Conservation (phyloP, 164 flowering plant genomes). For the Piper longum region DNA sequence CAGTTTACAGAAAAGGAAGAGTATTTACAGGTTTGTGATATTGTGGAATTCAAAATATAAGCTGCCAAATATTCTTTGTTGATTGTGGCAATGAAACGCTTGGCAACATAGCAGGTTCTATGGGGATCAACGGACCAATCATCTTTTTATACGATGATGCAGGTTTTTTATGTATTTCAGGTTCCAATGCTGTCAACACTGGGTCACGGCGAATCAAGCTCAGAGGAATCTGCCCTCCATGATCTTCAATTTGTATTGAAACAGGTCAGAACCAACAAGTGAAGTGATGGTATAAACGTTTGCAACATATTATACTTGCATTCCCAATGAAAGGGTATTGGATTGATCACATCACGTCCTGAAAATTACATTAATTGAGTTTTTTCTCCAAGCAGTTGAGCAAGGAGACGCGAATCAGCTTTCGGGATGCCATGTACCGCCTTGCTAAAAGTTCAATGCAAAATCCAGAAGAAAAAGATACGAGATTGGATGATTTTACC, state of each 20-base stretch:
- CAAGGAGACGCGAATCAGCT: constrained; percentile 33
- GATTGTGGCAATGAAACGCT: no score
- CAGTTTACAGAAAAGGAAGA: not conserved
- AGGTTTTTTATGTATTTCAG: constrained; percentile 10
- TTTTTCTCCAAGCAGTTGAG: constrained; percentile 21
- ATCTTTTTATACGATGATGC: not conserved
- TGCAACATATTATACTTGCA: not conserved
- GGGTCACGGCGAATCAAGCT: constrained; percentile 14
- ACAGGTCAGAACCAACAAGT: constrained; percentile 19
- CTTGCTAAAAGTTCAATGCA: constrained; percentile 31
- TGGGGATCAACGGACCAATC: not conserved
- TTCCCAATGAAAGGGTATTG: no score
- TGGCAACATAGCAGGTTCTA: not conserved
- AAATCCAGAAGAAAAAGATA: constrained; percentile 1
- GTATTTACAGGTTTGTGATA: not conserved
- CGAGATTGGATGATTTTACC: not conserved
- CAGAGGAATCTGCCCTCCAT: constrained; percentile 28
- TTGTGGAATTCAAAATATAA: not conserved
- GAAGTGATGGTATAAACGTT: not conserved
- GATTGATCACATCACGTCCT: not conserved
- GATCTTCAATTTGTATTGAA: constrained; percentile 30
- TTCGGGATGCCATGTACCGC: constrained; percentile 57
- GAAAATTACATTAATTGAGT: not conserved
- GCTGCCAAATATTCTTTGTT: not conserved
- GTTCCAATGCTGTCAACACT: constrained; percentile 4